Evolutionary conservation across 805 yeast species (phyloP).

Genomic region (Candida takata): DNA sequence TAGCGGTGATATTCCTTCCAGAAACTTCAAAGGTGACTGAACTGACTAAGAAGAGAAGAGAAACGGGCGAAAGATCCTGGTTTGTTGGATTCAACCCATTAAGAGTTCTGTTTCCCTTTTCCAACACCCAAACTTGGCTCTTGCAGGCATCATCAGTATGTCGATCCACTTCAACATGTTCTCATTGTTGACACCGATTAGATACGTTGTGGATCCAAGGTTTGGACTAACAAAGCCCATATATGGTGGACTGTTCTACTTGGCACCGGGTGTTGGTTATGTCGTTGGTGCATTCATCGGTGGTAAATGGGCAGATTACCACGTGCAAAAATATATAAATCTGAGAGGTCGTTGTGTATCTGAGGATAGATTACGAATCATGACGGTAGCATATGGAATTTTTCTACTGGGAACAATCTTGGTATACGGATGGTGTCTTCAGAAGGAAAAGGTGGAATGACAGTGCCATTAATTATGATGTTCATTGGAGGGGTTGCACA

Average conservation of each 20-base stretch:
- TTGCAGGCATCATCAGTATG: conserved; percentile 37
- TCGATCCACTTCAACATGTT: conserved; percentile 45
- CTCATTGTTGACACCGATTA: conserved; percentile 44
- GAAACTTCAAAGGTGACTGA: conserved; percentile 31
- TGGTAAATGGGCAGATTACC: conserved; percentile 44
- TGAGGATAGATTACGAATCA: conserved; percentile 43
- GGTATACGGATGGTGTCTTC: conserved; percentile 33
- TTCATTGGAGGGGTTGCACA: conserved; percentile 45
- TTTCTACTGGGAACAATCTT: conserved; percentile 38
- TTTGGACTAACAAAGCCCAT: conserved; percentile 42
- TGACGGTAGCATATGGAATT: conserved; percentile 29
- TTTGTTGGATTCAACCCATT: conserved; percentile 41
- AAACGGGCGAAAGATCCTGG: conserved; percentile 29
- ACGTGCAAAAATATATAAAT: conserved; percentile 36
- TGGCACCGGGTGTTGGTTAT: conserved; percentile 54
- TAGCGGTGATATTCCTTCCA: conserved; percentile 35
- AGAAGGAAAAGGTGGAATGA: conserved; percentile 44
- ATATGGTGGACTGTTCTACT: conserved; percentile 44
- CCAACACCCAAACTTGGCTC: conserved; percentile 34
- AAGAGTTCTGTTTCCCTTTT: conserved; percentile 34
- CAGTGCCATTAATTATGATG: conserved; percentile 44
- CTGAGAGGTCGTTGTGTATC: conserved; percentile 37
- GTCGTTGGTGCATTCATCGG: conserved; percentile 43
- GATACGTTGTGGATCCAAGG: conserved; percentile 49
- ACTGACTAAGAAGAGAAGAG: conserved; percentile 13